Conservation (phyloP, 495 filamentous ascomycete species). For the Xylaria curta region DNA sequence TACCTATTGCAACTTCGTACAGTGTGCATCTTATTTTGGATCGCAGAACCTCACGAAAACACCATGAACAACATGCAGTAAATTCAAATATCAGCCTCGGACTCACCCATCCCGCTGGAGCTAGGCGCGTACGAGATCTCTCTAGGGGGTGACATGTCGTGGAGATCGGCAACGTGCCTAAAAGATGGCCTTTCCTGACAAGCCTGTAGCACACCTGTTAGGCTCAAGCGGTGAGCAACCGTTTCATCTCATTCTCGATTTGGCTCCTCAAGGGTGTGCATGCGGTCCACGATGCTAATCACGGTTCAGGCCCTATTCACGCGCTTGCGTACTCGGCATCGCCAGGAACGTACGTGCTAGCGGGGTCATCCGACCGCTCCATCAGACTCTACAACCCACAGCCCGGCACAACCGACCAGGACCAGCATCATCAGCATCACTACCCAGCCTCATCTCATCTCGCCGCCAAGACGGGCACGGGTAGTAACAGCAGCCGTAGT, state of each 20-base stretch:
- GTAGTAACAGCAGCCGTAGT: too few relatives aligned
- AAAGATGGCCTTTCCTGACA: conserved; percentile 48
- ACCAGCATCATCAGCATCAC: conserved; percentile 28
- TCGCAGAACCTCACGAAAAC: conserved; percentile 1
- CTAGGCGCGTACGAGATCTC: conserved; percentile 15
- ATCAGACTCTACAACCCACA: conserved; percentile 80
- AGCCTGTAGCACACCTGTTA: conserved; percentile 50
- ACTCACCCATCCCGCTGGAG: neutral
- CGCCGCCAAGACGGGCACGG: conserved; percentile 31
- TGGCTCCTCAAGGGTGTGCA: neutral
- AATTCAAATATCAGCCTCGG: conserved; percentile 7
- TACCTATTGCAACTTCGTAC: neutral
- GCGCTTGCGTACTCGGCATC: conserved; percentile 73
- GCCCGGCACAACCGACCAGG: conserved; percentile 47
- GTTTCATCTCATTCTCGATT: neutral
- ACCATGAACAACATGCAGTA: conserved; percentile 8
- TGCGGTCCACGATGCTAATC: conserved; percentile 13
- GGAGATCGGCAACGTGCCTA: conserved; percentile 29
- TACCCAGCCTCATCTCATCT: conserved; percentile 42
- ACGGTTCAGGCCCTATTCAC: conserved; percentile 68
- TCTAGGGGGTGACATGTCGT: conserved; percentile 25
- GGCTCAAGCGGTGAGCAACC: conserved; percentile 49
- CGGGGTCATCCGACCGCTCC: conserved; percentile 83
- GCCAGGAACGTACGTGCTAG: conserved; percentile 77
- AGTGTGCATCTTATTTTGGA: neutral